phyloP scores from a whole-genome alignment of 2,329 filamentous ascomycete species.

The Phaeosphaeriaceae sp. region DNA sequence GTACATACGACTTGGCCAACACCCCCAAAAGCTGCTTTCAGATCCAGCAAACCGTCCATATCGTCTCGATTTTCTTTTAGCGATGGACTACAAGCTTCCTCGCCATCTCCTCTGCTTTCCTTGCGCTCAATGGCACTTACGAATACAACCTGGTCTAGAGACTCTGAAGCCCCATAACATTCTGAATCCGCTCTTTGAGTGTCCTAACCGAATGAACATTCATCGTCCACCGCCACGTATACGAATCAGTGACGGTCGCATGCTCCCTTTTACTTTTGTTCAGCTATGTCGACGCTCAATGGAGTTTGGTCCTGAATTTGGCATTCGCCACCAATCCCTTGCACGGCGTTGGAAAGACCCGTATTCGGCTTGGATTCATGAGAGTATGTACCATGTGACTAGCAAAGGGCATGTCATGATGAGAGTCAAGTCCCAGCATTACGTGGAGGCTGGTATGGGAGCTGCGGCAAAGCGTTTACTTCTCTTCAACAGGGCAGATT shows the following conservation, averaged over 20 bases:
- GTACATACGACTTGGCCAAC: constrained; percentile 30
- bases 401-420: constrained; percentile 62
- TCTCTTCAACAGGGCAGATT: constrained; percentile 66
- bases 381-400: constrained; percentile 59
- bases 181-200: constrained; percentile 63
- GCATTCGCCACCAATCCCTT: constrained; percentile 46
- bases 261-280: constrained; percentile 64
- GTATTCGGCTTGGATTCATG: constrained; percentile 60
- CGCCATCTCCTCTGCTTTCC: constrained; percentile 65
- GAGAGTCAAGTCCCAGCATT: constrained; percentile 62
- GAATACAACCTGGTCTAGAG: constrained; percentile 61
- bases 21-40: constrained; percentile 28
- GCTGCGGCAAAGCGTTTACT: constrained; percentile 61
- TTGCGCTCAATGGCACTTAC: constrained; percentile 62
- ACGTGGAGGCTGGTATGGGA: constrained; percentile 58
- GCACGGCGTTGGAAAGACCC: constrained; percentile 62
- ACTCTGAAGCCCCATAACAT: constrained; percentile 60
- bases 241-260: constrained; percentile 56
- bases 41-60: constrained; percentile 53
- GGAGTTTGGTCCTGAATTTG: constrained; percentile 53
- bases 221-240: constrained; percentile 60
- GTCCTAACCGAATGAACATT: constrained; percentile 60
- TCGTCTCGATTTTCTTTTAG: constrained; percentile 58
- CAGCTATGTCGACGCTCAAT: constrained; percentile 62
- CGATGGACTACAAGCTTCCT: constrained; percentile 59